A percentile compares a stretch with the other conserved stretches of the same genome.
phyloP scores from a whole-genome alignment of 2,329 filamentous ascomycete genomes.

The Fusarium torreyae region DNA sequence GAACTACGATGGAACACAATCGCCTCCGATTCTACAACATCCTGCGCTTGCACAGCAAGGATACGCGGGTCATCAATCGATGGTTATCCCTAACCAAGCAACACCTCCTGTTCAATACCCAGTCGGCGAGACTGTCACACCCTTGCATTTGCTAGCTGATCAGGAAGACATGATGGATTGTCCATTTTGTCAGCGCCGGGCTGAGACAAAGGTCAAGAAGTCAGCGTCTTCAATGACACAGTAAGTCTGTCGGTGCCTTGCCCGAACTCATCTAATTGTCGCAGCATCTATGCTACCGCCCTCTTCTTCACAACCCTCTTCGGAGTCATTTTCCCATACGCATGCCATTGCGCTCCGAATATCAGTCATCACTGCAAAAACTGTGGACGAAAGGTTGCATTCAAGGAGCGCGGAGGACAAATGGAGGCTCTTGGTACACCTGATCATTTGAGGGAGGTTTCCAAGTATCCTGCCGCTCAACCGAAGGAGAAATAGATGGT shows the following conservation, averaged over 20 bases:
- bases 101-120: constrained; percentile 5
- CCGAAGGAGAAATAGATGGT: constrained; percentile 15
- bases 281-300: constrained; percentile 24
- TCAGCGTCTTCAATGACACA: constrained; percentile 44
- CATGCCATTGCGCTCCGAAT: constrained; percentile 42
- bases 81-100: constrained; percentile 14
- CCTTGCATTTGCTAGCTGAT: constrained; percentile 45
- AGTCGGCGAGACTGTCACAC: constrained; percentile 43
- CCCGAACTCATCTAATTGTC: not conserved
- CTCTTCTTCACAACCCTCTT: constrained; percentile 48
- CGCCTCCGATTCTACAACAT: constrained; percentile 38
- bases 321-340: constrained; percentile 45
- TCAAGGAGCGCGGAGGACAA: constrained; percentile 22
- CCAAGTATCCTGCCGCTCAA: constrained; percentile 39
- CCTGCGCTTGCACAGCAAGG: constrained; percentile 37
- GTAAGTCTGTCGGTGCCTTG: constrained; percentile 22
- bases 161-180: constrained; percentile 48
- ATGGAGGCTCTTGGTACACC: constrained; percentile 47
- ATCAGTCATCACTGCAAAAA: constrained; percentile 48
- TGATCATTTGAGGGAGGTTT: constrained; percentile 47
- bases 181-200: constrained; percentile 46
- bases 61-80: constrained; percentile 35
- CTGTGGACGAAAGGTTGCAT: constrained; percentile 48
- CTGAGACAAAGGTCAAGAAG: constrained; percentile 43
- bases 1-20: constrained; percentile 28